Conservation (phyloP, 768 basidiomycete genomes). For the Pisolithus albus region DNA sequence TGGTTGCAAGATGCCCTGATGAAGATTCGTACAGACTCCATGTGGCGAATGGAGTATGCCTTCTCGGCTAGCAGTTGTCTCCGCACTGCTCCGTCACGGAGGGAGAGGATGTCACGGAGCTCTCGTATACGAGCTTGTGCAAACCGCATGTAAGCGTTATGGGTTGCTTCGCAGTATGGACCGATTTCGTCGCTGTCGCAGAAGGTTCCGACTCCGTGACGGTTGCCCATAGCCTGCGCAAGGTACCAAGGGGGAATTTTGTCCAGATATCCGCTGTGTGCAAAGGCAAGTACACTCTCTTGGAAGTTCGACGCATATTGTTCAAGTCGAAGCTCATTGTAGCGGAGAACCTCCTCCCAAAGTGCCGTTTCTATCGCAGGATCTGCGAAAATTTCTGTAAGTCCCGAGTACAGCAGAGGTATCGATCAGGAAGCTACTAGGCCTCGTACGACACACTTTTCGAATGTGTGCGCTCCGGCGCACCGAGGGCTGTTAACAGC, state of each 20-base stretch:
- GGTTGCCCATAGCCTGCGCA: neutral
- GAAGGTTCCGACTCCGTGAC: neutral
- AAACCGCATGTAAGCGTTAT: neutral
- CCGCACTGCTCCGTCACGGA: neutral
- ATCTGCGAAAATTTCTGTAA: neutral
- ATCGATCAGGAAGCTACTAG: neutral
- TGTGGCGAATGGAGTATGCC: neutral
- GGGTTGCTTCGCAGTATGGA: neutral
- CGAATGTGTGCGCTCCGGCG: too few species aligned
- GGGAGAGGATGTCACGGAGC: neutral
- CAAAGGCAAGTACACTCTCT: neutral
- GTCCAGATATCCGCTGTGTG: neutral
- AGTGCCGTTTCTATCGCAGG: neutral
- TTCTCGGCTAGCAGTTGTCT: neutral
- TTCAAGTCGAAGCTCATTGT: neutral
- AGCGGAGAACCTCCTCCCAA: neutral
- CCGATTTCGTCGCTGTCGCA: neutral
- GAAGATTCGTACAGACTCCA: neutral
- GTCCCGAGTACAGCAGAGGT: too few species aligned
- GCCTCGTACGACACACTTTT: neutral
- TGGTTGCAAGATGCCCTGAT: neutral
- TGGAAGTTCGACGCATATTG: neutral
- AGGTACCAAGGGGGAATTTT: neutral
- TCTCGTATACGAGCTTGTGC: neutral
- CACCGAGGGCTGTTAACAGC: neutral